Conservation (phyloP, 306 rosid genomes). For the Cucurbita argyrosperma region DNA sequence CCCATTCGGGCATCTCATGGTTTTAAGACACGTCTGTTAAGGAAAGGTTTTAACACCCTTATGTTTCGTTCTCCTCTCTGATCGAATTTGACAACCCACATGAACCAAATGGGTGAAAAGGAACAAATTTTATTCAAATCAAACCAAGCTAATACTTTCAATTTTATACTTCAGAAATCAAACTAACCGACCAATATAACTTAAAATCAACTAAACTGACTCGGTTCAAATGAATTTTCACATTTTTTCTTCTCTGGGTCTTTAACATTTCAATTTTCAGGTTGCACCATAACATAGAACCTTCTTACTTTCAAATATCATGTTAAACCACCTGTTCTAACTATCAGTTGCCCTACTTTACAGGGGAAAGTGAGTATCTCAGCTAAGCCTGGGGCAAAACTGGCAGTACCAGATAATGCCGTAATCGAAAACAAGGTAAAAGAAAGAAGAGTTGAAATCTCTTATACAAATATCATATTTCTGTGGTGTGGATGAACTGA, state of each 20-base stretch:
- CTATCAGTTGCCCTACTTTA: background rate
- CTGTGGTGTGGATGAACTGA: background rate
- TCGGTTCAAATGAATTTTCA: background rate
- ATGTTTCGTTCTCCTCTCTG: too few relatives aligned
- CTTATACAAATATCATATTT: background rate
- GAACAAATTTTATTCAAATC: background rate
- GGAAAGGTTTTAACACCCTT: too few relatives aligned
- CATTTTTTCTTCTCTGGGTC: background rate
- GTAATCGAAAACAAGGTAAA: conserved; percentile 54
- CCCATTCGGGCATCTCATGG: too few relatives aligned
- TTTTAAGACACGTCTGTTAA: too few relatives aligned
- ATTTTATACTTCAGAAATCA: background rate
- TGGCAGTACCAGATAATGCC: conserved; percentile 62
- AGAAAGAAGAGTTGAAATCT: background rate
- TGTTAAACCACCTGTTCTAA: background rate
- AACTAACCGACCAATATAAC: background rate
- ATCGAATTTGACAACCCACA: background rate
- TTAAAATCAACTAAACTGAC: background rate
- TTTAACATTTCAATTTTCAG: background rate
- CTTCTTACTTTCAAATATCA: background rate
- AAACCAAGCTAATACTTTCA: background rate
- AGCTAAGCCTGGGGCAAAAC: conserved; percentile 46
- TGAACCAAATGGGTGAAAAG: too few relatives aligned
- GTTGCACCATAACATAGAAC: background rate
- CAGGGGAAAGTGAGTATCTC: conserved; percentile 63